Evolutionary conservation across 2,329 filamentous ascomycete genomes (phyloP).

Genomic region (Verticillium albo-atrum): DNA sequence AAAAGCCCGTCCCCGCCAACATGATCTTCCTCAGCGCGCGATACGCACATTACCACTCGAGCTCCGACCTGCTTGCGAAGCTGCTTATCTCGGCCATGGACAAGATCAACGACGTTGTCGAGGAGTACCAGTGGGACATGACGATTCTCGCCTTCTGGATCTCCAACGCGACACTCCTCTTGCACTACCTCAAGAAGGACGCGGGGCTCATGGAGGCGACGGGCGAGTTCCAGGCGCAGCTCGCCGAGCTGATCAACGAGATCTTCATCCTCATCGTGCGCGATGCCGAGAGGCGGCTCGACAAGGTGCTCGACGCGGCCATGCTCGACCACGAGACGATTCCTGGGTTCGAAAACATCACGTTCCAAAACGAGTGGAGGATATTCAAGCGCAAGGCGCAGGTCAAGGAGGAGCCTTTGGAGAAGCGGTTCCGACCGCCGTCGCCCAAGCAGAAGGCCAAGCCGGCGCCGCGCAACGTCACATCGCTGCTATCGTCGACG

Average conservation of each 20-base stretch:
- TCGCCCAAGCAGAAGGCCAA: constrained; percentile 92
- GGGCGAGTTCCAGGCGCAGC: constrained; percentile 79
- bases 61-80: constrained; percentile 73
- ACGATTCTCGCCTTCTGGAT: constrained; percentile 99
- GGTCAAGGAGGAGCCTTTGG: constrained; percentile 81
- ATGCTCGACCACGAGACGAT: constrained; percentile 99
- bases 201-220: constrained; percentile 11
- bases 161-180: constrained; percentile 89
- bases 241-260: constrained; percentile 93
- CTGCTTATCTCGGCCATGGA: constrained; percentile 85
- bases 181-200: constrained; percentile 90
- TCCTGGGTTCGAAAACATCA: constrained; percentile 91
- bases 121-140: constrained; percentile 97
- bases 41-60: constrained; percentile 96
- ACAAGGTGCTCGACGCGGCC: constrained; percentile 87
- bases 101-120: constrained; percentile 96
- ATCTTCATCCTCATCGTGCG: constrained; percentile 97
- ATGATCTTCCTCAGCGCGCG: constrained; percentile 93
- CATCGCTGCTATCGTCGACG: constrained; percentile 89
- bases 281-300: constrained; percentile 90
- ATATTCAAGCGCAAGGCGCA: constrained; percentile 89
- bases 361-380: constrained; percentile 98
- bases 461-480: constrained; percentile 89
- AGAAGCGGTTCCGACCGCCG: constrained; percentile 87
- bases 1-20: constrained; percentile 96